Percentiles rank a stretch among this genome's conserved stretches.
Evolutionary conservation across 805 yeast species (phyloP).

Genomic region (Jamesozyma jinghongensis): DNA sequence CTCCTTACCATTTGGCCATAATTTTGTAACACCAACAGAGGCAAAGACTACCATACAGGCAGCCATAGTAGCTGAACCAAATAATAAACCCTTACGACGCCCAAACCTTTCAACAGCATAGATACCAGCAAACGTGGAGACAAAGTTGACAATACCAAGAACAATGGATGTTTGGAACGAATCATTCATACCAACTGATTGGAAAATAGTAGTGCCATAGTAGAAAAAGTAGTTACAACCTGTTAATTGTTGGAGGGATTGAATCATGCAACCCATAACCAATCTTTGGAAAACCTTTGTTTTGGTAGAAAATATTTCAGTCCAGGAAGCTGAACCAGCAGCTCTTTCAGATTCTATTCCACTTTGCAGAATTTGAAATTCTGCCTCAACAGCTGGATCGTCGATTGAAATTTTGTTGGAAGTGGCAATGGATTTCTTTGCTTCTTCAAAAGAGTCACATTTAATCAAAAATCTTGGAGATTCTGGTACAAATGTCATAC

Average conservation of each 20-base stretch:
- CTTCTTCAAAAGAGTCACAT: background rate
- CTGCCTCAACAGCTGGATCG: background rate
- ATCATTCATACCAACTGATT: background rate
- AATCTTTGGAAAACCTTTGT: background rate
- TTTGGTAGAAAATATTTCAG: background rate
- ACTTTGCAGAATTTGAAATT: background rate
- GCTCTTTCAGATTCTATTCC: background rate
- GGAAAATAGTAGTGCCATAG: background rate
- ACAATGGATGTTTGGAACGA: conserved; percentile 1
- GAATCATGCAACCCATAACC: background rate
- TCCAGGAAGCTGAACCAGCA: background rate
- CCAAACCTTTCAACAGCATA: background rate
- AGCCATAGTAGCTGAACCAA: conserved; percentile 1
- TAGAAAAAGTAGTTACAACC: conserved; percentile 2
- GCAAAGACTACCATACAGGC: background rate
- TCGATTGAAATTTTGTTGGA: background rate
- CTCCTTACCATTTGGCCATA: background rate
- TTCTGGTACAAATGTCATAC: background rate
- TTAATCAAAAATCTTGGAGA: background rate
- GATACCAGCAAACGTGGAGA: background rate
- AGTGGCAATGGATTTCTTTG: background rate
- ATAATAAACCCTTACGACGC: background rate
- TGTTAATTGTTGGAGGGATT: conserved; percentile 1
- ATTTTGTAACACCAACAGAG: conserved; percentile 1
- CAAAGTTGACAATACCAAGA: conserved; percentile 1